These are phyloP conservation scores for Penicillium hesseltinei DNA, from an alignment of 2,329 filamentous ascomycete genomes.

Conservation along the genomic window DNA sequence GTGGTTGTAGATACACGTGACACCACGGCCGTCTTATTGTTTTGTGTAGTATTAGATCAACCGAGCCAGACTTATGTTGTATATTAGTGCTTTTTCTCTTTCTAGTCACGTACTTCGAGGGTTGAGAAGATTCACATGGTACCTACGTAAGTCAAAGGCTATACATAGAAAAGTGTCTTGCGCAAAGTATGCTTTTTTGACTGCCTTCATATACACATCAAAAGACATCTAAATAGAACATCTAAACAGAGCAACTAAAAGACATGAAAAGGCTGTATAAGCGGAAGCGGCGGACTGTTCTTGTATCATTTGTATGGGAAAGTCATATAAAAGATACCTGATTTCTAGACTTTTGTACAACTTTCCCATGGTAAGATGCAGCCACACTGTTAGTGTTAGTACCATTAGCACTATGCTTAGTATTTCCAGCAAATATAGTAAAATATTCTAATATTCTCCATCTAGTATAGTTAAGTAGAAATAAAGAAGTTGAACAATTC, in stretches of 20 bases:
- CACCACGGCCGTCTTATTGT: background rate
- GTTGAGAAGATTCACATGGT: too few relatives aligned
- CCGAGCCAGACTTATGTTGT: background rate
- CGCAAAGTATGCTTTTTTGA: too few relatives aligned
- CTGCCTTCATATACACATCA: too few relatives aligned
- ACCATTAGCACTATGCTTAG: background rate
- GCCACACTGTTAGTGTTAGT: background rate
- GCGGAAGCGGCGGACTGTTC: too few relatives aligned
- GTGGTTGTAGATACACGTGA: background rate
- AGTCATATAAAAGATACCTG: background rate
- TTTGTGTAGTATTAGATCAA: background rate
- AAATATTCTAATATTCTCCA: background rate
- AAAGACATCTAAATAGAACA: too few relatives aligned
- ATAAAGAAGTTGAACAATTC: background rate
- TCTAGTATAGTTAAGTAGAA: background rate
- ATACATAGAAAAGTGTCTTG: too few relatives aligned
- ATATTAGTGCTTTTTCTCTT: background rate
- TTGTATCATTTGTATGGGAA: background rate
- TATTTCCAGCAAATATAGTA: background rate
- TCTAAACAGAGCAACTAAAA: too few relatives aligned
- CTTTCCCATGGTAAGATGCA: background rate
- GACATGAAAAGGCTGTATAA: too few relatives aligned
- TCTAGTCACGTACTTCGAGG: background rate
- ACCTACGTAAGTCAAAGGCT: background rate
- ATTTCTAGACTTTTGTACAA: background rate